Evolutionary conservation across 768 basidiomycete species (phyloP).

Genomic region (Rhizopogon vulgaris): DNA sequence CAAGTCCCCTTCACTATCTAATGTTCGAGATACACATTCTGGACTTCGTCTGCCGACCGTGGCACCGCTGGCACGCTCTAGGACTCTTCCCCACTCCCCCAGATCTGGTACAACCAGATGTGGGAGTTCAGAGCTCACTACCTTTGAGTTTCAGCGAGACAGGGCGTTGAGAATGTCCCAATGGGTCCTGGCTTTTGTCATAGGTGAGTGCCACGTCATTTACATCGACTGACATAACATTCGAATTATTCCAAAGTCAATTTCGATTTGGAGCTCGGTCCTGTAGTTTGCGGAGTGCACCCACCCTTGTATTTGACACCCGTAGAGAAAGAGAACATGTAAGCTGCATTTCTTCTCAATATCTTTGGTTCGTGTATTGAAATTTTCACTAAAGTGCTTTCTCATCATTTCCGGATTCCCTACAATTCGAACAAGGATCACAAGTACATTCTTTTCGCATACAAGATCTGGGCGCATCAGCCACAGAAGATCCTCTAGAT

Average conservation of each 20-base stretch:
- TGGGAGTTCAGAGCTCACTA: conserved; percentile 29
- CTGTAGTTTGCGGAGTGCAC: conserved; percentile 65
- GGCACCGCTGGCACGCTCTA: conserved; percentile 33
- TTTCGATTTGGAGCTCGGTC: conserved; percentile 86
- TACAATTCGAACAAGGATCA: conserved; percentile 78
- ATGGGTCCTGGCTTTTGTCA: conserved; percentile 64
- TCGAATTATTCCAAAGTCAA: conserved; percentile 44
- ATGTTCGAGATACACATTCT: conserved; percentile 15
- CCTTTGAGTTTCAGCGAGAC: conserved; percentile 42
- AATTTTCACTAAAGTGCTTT: conserved; percentile 58
- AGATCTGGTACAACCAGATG: conserved; percentile 23
- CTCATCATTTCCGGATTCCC: conserved; percentile 86
- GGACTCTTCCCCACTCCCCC: conserved; percentile 37
- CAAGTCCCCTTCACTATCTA: conserved; percentile 30
- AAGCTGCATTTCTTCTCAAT: conserved; percentile 21
- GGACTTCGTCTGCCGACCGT: conserved; percentile 4
- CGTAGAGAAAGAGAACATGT: conserved; percentile 82
- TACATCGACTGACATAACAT: neutral
- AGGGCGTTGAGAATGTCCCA: conserved; percentile 45
- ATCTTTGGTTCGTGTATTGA: neutral
- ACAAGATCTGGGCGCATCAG: conserved; percentile 38
- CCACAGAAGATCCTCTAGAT: conserved; percentile 11
- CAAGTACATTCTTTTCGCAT: conserved; percentile 86
- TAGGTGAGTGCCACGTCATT: conserved; percentile 38
- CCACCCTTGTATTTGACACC: conserved; percentile 61